Percentiles rank a stretch among this genome's conserved stretches.
These are phyloP conservation scores for Umbelopsis isabellina DNA, from an alignment of 192 early-diverging fungal species.

Conservation along the genomic window DNA sequence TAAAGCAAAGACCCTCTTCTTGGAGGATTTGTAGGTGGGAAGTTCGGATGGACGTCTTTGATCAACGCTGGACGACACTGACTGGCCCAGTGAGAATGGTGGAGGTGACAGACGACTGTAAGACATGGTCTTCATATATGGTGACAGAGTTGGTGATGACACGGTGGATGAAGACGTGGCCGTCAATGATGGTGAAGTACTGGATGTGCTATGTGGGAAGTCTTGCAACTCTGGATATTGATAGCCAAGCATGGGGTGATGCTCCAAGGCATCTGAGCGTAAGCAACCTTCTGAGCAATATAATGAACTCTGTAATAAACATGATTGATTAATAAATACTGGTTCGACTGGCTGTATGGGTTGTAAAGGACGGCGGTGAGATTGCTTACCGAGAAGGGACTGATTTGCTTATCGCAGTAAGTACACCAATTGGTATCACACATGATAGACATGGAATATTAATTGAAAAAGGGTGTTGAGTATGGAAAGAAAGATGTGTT, in stretches of 20 bases:
- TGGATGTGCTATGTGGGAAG: constrained; percentile 20
- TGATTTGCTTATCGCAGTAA: constrained; percentile 30
- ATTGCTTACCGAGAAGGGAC: constrained; percentile 28
- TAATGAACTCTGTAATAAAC: constrained; percentile 17
- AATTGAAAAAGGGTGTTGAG: neutral
- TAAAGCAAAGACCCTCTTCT: constrained; percentile 19
- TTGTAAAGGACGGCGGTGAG: neutral
- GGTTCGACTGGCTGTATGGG: neutral
- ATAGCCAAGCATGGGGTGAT: constrained; percentile 29
- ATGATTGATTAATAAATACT: neutral
- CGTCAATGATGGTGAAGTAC: constrained; percentile 7
- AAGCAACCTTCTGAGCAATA: constrained; percentile 30
- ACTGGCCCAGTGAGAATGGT: constrained; percentile 18
- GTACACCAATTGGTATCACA: constrained; percentile 38
- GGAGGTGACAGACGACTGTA: constrained; percentile 22
- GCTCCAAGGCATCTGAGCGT: constrained; percentile 5
- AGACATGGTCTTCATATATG: constrained; percentile 20
- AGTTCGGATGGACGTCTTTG: neutral
- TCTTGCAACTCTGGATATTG: constrained; percentile 24
- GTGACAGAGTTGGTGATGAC: constrained; percentile 23
- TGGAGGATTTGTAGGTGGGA: constrained; percentile 8
- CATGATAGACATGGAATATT: constrained; percentile 11
- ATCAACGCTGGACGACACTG: constrained; percentile 3
- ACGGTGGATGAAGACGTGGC: constrained; percentile 10
- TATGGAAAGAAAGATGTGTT: neutral